Evolutionary conservation across 495 filamentous ascomycete genomes (phyloP), one percentile per base, ranked within the genome.

Genomic region (Podospora pseudopauciseta): DNA sequence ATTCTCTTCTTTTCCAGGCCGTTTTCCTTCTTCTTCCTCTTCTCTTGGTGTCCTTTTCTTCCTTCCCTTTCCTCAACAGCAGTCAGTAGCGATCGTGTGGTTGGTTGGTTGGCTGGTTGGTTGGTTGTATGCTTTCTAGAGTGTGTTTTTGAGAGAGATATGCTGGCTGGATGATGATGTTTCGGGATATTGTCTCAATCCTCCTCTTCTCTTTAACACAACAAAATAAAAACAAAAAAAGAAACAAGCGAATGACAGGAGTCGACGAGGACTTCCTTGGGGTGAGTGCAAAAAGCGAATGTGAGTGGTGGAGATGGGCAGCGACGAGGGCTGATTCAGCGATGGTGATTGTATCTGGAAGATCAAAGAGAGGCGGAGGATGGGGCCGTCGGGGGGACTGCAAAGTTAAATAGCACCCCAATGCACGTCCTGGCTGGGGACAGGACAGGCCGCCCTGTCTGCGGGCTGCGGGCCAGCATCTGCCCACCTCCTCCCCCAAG

Each of bases 231-330:
- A 26, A 23, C 23, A 23, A 2, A 80, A 82, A 78, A 74, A 71
- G 70, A 80, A 75, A 77, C 69, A 83, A 86, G 84, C 83, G 84
- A 87, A 83, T 85, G 85, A 86, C 83, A 86, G 85, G 85, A 87
- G 84, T 80, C 85, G 76, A 83, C 85, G 84, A 87, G 85, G 85
- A 84, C 84, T 85, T 86, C 85, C 85, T 84, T 74, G 71, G 73
- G 73, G 74, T 70, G 71, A 62, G 70, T 79, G 75, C 74, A 71
- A 77, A 81, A 80, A 85, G 82, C 82, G 82, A 84, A 75, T 72
- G 82, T 83, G 81, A 79, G 80, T 78, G 79, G 73, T 71, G 71
- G 68, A 66, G 69, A 71, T 66, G 58, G 70, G 72, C 74, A 78
- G 82, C 80, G 71, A 70, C 70, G 73, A 72, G 7, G 72, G 79